Conservation (phyloP, 139 green algal species). For the Pycnococcus provasolii region DNA sequence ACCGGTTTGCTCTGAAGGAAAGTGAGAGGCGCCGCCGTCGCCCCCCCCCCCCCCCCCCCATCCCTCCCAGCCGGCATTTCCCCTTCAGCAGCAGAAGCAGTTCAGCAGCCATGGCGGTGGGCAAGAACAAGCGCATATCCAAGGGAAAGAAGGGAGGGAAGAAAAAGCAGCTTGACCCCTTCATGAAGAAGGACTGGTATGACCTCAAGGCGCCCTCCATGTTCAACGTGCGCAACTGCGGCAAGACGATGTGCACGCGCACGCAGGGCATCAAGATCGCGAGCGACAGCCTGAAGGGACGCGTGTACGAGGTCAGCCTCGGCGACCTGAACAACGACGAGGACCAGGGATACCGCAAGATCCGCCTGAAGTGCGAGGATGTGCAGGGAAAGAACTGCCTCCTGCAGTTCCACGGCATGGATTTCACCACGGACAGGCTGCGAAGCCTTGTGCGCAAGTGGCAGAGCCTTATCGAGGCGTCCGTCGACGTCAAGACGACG, state of each 20-base stretch:
- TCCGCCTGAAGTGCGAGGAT: constrained; percentile 88
- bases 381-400: constrained; percentile 89
- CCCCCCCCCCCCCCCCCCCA: not conserved
- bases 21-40: no score
- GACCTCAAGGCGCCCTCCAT: constrained; percentile 95
- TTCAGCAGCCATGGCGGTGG: constrained; percentile 18
- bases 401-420: constrained; percentile 98
- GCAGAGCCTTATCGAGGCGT: constrained; percentile 95
- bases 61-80: no score
- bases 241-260: constrained; percentile 96
- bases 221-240: constrained; percentile 80
- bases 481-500: constrained; percentile 97
- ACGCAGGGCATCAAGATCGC: constrained; percentile 98
- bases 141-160: constrained; percentile 98
- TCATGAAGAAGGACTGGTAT: constrained; percentile 99
- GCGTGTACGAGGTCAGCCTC: constrained; percentile 89
- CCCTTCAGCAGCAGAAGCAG: no score
- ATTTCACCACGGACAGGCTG: constrained; percentile 99
- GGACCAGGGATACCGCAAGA: constrained; percentile 94
- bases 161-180: constrained; percentile 97
- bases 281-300: constrained; percentile 93
- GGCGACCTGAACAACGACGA: constrained; percentile 97
- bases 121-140: constrained; percentile 98
- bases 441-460: constrained; percentile 96
- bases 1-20: no score